phyloP scores from a whole-genome alignment of 2,329 filamentous ascomycete species.

The Aspergillus uvarum region DNA sequence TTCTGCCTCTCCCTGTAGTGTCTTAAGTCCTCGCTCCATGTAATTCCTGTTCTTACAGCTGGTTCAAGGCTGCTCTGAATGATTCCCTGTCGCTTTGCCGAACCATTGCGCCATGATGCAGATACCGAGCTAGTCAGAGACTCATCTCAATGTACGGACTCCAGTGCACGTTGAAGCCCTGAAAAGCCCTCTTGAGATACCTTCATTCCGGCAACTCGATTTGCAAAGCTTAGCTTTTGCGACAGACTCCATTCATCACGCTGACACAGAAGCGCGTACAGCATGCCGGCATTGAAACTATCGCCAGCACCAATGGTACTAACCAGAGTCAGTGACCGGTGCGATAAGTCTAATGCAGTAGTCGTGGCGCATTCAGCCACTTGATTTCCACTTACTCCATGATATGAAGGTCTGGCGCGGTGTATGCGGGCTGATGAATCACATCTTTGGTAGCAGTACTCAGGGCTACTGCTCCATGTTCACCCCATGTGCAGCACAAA shows the following conservation, averaged over 20 bases:
- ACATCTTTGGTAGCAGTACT: slow-evolving; percentile 35
- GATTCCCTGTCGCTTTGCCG: not conserved
- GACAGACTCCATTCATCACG: slow-evolving; percentile 51
- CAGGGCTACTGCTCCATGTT: slow-evolving; percentile 52
- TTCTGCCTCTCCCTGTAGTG: not conserved
- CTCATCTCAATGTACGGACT: not conserved
- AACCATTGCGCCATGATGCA: not conserved
- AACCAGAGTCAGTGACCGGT: slow-evolving; percentile 17
- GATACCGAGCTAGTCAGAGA: not conserved
- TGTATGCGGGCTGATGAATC: slow-evolving; percentile 48
- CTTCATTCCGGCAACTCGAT: slow-evolving; percentile 66
- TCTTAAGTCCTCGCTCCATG: not conserved
- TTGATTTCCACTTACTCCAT: slow-evolving; percentile 56
- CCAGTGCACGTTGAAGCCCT: slow-evolving; percentile 44
- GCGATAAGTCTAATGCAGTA: not conserved
- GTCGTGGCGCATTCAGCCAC: slow-evolving; percentile 8
- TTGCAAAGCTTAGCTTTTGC: slow-evolving; percentile 60
- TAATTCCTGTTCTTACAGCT: not conserved
- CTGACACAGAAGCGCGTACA: slow-evolving; percentile 59
- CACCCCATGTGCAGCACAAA: slow-evolving; percentile 61
- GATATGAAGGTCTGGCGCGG: slow-evolving; percentile 43
- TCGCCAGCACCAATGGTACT: slow-evolving; percentile 73
- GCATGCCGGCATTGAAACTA: slow-evolving; percentile 70
- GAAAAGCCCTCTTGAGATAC: slow-evolving; percentile 66
- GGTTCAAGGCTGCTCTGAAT: not conserved